Evolutionary conservation across 108 stramenopile species (phyloP).

Genomic region (Aurantiochytrium sp.): DNA sequence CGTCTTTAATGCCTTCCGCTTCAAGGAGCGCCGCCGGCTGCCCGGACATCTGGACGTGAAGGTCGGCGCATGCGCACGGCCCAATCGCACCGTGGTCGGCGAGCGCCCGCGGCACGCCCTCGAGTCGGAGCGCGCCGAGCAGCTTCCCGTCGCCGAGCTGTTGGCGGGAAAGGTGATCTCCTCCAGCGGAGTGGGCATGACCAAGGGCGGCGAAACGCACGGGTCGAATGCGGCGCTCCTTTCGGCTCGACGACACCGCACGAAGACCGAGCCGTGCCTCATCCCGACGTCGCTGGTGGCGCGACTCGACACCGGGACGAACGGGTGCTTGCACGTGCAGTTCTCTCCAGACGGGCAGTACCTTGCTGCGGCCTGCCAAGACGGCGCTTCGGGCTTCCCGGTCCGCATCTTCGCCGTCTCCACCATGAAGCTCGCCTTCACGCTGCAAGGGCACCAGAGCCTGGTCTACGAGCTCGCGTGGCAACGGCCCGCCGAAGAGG

Average conservation of each 20-base stretch:
- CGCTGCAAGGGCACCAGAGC: background rate
- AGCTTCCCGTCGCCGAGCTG: background rate
- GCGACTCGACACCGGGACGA: background rate
- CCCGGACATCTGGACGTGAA: background rate
- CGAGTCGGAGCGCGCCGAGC: background rate
- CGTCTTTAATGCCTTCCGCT: background rate
- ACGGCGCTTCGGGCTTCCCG: background rate
- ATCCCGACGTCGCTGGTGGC: background rate
- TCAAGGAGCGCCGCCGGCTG: background rate
- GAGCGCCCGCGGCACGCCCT: background rate
- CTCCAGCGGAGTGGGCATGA: background rate
- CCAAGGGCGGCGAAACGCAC: background rate
- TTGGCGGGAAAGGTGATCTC: background rate
- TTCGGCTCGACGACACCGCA: background rate
- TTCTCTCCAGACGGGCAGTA: background rate
- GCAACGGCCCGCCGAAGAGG: background rate
- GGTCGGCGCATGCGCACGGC: background rate
- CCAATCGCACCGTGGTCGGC: background rate
- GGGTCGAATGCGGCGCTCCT: background rate
- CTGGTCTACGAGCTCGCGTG: constrained; percentile 14
- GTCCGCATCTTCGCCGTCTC: background rate
- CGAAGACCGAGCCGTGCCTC: constrained; percentile 11
- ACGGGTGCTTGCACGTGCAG: constrained; percentile 8
- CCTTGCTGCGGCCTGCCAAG: background rate
- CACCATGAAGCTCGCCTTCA: background rate